Base-by-base conservation (phyloP, 805 yeast genomes). In the Yarrowia osloensis region DNA sequence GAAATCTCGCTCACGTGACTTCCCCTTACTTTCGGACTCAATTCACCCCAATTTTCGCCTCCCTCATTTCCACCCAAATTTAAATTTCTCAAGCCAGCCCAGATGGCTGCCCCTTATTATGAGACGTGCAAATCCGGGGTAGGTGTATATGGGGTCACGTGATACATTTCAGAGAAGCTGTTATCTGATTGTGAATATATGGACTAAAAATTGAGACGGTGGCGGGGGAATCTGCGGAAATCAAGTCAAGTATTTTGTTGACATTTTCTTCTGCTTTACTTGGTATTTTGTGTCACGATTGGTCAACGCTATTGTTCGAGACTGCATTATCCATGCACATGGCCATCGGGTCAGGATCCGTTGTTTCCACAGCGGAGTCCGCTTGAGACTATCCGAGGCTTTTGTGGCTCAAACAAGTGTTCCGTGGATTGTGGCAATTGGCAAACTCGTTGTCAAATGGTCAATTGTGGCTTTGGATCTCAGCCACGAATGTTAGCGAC, bases 1-100 rank as follows among this genome's bases (percentile, higher is more conserved):
- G n/a, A n/a, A n/a, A n/a, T n/a, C n/a, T n/a, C n/a, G n/a, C n/a
- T 28, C 31, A 28, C 31, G 31, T 28, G 31, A 28, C 7, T 1
- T 3, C 15, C 19, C 21, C n/a, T n/a, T n/a, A n/a, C n/a, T n/a
- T n/a, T n/a, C n/a, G n/a, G n/a, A n/a, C n/a, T n/a, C n/a, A n/a
- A n/a, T n/a, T n/a, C n/a, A n/a, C n/a, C 19, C 19, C 40, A 35
- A 35, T 17, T 28, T 11, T 8, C 31, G 7, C 6, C n/a, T 33
- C 37, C 2, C 26, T 17, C 35, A 11, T 12, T 42, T 19, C 24
- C 22, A n/a, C 6, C 19, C 19, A 44, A 44, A 44, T 44, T 44
- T 44, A 44, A 44, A 44, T 44, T 44, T 19, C 49, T 44, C 49
- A 44, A 44, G 6, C 49, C 26, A 44, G 49, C 49, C 49, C 49